Conservation (phyloP, 2,329 filamentous ascomycete genomes). For the Ceratocystis alfenasii region DNA sequence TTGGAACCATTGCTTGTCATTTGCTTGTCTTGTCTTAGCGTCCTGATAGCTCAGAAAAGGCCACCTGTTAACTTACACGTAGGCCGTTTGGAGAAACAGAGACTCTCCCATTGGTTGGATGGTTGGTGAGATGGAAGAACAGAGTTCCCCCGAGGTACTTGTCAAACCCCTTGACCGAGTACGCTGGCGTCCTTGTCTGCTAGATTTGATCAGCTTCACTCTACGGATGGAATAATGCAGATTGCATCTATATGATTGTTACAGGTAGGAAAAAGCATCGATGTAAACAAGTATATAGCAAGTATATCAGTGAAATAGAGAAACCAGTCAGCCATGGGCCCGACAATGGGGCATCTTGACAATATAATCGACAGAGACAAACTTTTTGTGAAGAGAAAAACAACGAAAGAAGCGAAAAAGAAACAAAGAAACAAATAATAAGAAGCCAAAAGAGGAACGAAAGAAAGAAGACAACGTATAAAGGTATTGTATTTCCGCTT, state of each 20-base stretch:
- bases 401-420: neutral
- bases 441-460: neutral
- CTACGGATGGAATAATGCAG: no score
- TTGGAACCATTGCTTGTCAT: no score
- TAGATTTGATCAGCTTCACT: neutral
- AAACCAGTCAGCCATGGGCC: neutral
- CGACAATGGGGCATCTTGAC: neutral
- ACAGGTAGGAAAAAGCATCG: neutral
- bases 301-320: neutral
- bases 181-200: neutral
- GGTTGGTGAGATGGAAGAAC: neutral
- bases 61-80: neutral
- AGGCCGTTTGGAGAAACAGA: neutral
- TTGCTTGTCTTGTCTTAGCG: neutral
- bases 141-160: neutral
- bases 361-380: constrained; percentile 1
- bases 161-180: neutral
- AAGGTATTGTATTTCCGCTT: constrained; percentile 2
- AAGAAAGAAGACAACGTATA: neutral
- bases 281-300: neutral
- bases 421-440: neutral
- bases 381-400: neutral
- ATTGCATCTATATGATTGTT: neutral
- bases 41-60: neutral
- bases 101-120: neutral